Evolutionary conservation across 129 eudicot species (phyloP).

Genomic region (Scalesia atractyloides): DNA sequence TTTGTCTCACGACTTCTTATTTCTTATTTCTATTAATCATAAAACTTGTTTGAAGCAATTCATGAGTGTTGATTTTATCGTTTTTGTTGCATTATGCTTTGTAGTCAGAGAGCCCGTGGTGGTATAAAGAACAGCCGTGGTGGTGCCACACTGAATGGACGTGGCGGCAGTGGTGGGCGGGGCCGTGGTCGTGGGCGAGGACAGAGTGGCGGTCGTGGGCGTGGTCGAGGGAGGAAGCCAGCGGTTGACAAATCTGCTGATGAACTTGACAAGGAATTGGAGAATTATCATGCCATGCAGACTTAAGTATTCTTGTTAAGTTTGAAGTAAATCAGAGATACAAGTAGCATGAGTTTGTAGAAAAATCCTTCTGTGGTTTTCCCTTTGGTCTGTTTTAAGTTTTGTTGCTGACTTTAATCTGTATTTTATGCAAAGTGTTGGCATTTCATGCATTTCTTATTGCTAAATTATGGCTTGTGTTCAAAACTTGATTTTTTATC

Average conservation of each 20-base stretch:
- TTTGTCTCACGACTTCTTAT: background rate
- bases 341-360: constrained; percentile 37
- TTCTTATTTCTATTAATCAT: background rate
- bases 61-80: background rate
- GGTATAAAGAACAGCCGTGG: constrained; percentile 40
- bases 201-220: constrained; percentile 42
- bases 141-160: constrained; percentile 30
- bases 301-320: constrained; percentile 4
- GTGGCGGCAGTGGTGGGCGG: constrained; percentile 40
- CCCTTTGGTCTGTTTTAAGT: background rate
- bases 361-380: constrained; percentile 24
- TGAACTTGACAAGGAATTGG: constrained; percentile 92
- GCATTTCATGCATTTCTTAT: background rate
- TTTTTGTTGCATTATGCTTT: constrained; percentile 6
- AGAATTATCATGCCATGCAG: constrained; percentile 84
- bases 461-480: background rate
- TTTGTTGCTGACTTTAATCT: constrained; percentile 9
- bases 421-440: constrained; percentile 15
- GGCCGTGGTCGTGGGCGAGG: constrained; percentile 55
- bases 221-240: constrained; percentile 58
- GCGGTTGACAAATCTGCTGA: constrained; percentile 68
- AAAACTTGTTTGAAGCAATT: background rate
- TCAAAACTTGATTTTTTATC: no score
- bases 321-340: background rate
- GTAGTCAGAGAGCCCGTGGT: constrained; percentile 60